Base-by-base conservation (phyloP, 352 stramenopile genomes). In the Phytophthora boehmeriae region DNA sequence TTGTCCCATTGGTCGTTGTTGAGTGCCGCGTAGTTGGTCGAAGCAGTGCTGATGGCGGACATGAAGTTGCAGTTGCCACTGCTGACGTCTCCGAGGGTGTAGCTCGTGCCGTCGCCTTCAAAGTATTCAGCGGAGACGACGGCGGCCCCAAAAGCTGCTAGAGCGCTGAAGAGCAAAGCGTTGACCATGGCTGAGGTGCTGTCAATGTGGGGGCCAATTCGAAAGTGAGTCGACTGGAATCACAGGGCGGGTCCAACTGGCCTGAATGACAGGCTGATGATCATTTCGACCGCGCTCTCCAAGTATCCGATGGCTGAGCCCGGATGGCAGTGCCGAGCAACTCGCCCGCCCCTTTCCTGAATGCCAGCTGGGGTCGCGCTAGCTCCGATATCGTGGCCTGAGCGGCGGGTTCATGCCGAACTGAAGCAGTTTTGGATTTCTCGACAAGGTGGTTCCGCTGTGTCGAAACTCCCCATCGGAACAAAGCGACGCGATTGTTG, bases 21-120 rank as follows among this genome's bases (percentile, higher is more conserved):
- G 30, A 91, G 67, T 20, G 81, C 81, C 16, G 80, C 78, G 54
- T 91, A 88, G 56, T 86, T 89, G 54, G 59, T 80, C 10, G 55
- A 70, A 0, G 81, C 77, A 14, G 54, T 68, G 28, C 44, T 45
- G 6, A 76, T 69, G 48, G 72, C 80, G 35, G 66, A 75, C 73
- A 81, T 81, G 48, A 81, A 68, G 52, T 75, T 75, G 53, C 73
- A 81, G 36, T 81, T 81, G 53, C 73, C 72, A n/a, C 25, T 39
- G 41, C 57, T 71, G 16, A 59, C 56, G 20, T 54, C 23, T 44
- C 58, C 48, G 11, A 71, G 55, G 50, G 60, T 78, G 59, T 76
- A 80, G 10, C 68, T 65, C 54, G 71, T 79, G 30, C 71, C 71
- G 60, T 79, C 71, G 32, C 71, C 70, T 66, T 67, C 59, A 49